Evolutionary conservation across 805 yeast species (phyloP).

Genomic region (Hanseniaspora mollemarum): DNA sequence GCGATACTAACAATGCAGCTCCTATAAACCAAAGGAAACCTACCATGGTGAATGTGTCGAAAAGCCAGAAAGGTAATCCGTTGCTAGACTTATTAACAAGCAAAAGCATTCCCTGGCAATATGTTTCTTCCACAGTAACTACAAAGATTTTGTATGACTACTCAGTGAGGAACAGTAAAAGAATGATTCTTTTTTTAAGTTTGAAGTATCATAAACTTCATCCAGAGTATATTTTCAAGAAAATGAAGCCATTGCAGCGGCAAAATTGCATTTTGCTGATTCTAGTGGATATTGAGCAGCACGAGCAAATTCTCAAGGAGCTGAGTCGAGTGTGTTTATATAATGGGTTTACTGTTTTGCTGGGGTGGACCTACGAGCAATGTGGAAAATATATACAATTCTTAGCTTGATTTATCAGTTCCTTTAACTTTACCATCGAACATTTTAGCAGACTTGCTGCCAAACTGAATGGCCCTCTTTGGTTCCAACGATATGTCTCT

Average conservation of each 20-base stretch:
- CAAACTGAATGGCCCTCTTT: slow-evolving; percentile 93
- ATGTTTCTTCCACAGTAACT: slow-evolving; percentile 30
- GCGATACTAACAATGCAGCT: neutral
- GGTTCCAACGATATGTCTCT: slow-evolving; percentile 55
- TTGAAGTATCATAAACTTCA: slow-evolving; percentile 63
- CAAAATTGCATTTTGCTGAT: slow-evolving; percentile 45
- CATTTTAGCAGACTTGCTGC: slow-evolving; percentile 90
- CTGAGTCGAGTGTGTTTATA: slow-evolving; percentile 33
- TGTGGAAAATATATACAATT: slow-evolving; percentile 38
- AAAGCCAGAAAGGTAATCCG: slow-evolving; percentile 65
- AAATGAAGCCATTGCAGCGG: slow-evolving; percentile 37
- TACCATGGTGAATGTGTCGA: slow-evolving; percentile 40
- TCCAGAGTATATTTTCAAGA: slow-evolving; percentile 59
- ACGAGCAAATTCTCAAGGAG: slow-evolving; percentile 35
- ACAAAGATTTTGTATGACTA: slow-evolving; percentile 48
- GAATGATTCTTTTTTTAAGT: slow-evolving; percentile 46
- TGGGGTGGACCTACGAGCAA: slow-evolving; percentile 41
- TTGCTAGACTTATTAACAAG: slow-evolving; percentile 38
- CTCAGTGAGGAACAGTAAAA: slow-evolving; percentile 42
- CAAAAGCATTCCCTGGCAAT: slow-evolving; percentile 44
- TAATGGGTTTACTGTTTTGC: slow-evolving; percentile 33
- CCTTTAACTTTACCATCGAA: slow-evolving; percentile 66
- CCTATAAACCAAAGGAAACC: slow-evolving; percentile 22
- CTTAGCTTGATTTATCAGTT: slow-evolving; percentile 39
- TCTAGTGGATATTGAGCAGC: slow-evolving; percentile 56